Conservation (phyloP, 495 filamentous ascomycete genomes). For the Peziza echinospora region DNA sequence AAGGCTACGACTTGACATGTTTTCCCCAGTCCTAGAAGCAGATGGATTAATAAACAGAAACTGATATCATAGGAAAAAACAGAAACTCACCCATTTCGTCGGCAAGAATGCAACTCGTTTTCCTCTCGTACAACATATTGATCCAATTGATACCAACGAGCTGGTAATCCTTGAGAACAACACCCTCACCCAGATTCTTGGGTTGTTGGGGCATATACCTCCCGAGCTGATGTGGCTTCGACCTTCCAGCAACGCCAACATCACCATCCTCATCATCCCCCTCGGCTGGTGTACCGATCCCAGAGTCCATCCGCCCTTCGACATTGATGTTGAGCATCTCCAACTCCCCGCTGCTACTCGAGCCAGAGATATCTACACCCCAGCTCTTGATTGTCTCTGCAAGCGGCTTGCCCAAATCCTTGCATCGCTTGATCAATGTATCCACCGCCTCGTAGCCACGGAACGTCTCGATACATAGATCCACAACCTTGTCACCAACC, state of each 20-base stretch:
- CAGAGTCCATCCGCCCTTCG: constrained; percentile 36
- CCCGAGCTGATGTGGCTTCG: constrained; percentile 17
- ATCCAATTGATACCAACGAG: constrained; percentile 91
- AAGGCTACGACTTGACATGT: constrained; percentile 93
- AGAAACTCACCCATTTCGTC: constrained; percentile 60
- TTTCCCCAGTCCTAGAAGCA: constrained; percentile 48
- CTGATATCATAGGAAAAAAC: neutral
- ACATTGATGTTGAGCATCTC: constrained; percentile 39
- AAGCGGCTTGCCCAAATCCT: constrained; percentile 44
- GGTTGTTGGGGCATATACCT: constrained; percentile 40
- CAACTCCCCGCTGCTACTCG: constrained; percentile 38
- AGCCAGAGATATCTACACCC: constrained; percentile 49
- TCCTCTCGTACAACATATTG: constrained; percentile 49
- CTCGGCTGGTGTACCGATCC: constrained; percentile 49
- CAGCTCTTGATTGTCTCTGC: constrained; percentile 49
- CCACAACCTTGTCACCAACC: constrained; percentile 50
- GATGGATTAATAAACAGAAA: constrained; percentile 2
- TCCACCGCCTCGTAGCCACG: constrained; percentile 54
- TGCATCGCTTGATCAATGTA: constrained; percentile 48
- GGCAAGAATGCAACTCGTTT: constrained; percentile 69
- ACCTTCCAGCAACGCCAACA: constrained; percentile 30
- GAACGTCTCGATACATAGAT: constrained; percentile 50
- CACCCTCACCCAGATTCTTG: constrained; percentile 42
- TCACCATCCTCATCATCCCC: constrained; percentile 20
- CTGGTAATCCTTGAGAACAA: constrained; percentile 76